Percentiles rank a stretch among this genome's conserved stretches.
Evolutionary conservation across 257 asterid species (phyloP).

Genomic region (Fraxinus excelsior): DNA sequence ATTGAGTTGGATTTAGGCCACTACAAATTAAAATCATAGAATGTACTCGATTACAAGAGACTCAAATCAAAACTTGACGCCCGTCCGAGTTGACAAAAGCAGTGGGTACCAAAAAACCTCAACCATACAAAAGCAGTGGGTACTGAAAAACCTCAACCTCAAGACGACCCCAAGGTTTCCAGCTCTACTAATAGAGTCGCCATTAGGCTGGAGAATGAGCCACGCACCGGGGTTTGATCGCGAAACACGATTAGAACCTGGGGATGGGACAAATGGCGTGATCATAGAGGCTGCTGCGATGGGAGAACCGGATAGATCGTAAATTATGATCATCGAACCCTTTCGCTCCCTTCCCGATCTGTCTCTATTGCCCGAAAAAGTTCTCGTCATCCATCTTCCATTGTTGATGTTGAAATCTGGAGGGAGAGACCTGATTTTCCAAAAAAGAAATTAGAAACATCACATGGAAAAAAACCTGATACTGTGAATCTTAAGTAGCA

Average conservation of each 20-base stretch:
- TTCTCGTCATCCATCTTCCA: slow-evolving; percentile 65
- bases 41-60: background rate
- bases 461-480: background rate
- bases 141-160: too few species aligned
- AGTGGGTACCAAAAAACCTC: background rate
- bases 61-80: background rate
- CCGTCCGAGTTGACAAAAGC: background rate
- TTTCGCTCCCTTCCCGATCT: slow-evolving; percentile 66
- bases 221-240: slow-evolving; percentile 89
- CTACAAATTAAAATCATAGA: background rate
- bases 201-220: slow-evolving; percentile 81
- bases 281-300: slow-evolving; percentile 97
- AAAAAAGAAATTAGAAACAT: background rate
- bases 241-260: slow-evolving; percentile 74
- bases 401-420: slow-evolving; percentile 61
- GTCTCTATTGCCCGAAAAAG: slow-evolving; percentile 49
- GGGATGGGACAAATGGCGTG: slow-evolving; percentile 88
- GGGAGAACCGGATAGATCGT: slow-evolving; percentile 86
- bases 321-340: slow-evolving; percentile 78
- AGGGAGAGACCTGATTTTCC: slow-evolving; percentile 58
- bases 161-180: slow-evolving; percentile 98
- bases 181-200: slow-evolving; percentile 65
- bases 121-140: too few species aligned
- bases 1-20: too few species aligned
- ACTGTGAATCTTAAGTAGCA: slow-evolving; percentile 1